Evolutionary conservation across 78 protist genomes (phyloP).

Genomic region (Blattamonas nauphoetae): DNA sequence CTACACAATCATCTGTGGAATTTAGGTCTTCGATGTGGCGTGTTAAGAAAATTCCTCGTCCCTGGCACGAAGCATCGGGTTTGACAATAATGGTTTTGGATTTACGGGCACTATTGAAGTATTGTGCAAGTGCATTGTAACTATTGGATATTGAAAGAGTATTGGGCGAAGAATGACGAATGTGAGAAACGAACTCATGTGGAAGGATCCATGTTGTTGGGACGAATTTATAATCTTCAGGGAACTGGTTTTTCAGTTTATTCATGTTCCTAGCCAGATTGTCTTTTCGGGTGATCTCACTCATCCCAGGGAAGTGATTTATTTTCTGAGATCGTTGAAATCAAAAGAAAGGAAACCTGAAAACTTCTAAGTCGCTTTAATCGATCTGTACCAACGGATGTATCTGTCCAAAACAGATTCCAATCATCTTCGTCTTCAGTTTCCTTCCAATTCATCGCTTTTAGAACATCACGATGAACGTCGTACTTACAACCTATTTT

Average conservation of each 20-base stretch:
- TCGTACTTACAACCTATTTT: constrained; percentile 4
- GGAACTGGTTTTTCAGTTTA: not conserved
- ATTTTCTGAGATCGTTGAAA: not conserved
- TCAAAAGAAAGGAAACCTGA: not conserved
- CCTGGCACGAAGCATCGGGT: constrained; percentile 30
- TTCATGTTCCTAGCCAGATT: constrained; percentile 37
- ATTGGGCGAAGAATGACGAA: not conserved
- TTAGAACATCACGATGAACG: not conserved
- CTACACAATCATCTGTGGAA: constrained; percentile 6
- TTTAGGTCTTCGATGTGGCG: not conserved
- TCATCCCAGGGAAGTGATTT: constrained; percentile 47
- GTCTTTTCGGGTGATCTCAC: constrained; percentile 43
- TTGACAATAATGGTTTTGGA: constrained; percentile 25
- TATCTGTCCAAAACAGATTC: not conserved
- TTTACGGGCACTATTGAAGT: not conserved
- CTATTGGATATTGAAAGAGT: too few species aligned
- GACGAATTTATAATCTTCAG: constrained; percentile 23
- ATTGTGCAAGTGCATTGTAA: not conserved
- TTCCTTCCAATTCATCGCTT: not conserved
- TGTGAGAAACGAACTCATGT: not conserved
- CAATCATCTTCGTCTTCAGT: not conserved
- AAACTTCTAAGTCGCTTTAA: not conserved
- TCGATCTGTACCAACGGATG: not conserved
- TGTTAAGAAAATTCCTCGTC: constrained; percentile 35
- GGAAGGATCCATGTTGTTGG: constrained; percentile 41